Evolutionary conservation across 75 land plant genomes (phyloP).

Genomic region (Selaginella moellendorffii): DNA sequence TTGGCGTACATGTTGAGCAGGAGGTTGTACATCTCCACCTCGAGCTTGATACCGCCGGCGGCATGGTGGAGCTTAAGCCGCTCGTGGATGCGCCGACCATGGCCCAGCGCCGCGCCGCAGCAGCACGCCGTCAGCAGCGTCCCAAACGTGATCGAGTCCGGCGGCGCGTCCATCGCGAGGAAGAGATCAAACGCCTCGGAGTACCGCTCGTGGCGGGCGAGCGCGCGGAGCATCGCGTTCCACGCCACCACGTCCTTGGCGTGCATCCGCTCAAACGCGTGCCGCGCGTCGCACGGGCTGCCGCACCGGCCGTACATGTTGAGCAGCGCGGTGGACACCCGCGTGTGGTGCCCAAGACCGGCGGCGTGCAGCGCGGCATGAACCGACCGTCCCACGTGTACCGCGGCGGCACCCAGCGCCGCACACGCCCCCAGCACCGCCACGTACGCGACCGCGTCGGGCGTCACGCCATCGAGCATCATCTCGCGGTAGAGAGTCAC

Average conservation of each 20-base stretch:
- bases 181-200: not conserved
- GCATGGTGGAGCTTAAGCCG: not conserved
- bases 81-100: not conserved
- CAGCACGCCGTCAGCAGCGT: not conserved
- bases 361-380: not conserved
- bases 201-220: not conserved
- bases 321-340: not conserved
- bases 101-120: not conserved
- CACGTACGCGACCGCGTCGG: not conserved
- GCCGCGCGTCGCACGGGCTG: not conserved
- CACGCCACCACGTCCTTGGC: not conserved
- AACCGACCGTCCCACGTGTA: not conserved
- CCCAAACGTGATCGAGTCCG: not conserved
- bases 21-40: not conserved
- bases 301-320: not conserved
- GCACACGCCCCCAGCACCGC: not conserved
- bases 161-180: not conserved
- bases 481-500: conserved; percentile 22
- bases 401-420: not conserved
- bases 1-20: not conserved
- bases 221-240: not conserved
- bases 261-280: not conserved
- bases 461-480: conserved; percentile 15
- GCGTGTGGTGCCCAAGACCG: not conserved
- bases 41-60: not conserved